phyloP scores from a whole-genome alignment of 2,329 filamentous ascomycete species.

The Aspergillus fumigatiaffinis region DNA sequence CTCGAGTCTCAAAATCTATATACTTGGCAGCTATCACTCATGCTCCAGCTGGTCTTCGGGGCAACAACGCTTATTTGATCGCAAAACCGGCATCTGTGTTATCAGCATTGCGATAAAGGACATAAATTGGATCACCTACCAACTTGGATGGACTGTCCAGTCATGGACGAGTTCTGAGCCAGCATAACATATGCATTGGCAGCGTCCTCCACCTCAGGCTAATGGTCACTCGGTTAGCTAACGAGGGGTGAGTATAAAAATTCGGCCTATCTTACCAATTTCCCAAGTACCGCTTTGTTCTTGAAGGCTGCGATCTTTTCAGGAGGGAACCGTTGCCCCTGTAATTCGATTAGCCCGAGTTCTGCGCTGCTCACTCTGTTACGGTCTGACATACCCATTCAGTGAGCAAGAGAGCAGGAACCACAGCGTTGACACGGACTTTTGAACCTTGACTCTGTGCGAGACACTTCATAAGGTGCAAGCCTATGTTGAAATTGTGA shows the following conservation, averaged over 20 bases:
- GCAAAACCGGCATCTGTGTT: conserved; percentile 31
- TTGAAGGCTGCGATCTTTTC: conserved; percentile 55
- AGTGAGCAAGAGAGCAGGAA: conserved; percentile 62
- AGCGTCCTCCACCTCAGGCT: conserved; percentile 42
- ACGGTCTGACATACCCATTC: conserved; percentile 54
- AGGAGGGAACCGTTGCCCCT: conserved; percentile 55
- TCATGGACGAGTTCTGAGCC: conserved; percentile 45
- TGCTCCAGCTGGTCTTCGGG: not conserved
- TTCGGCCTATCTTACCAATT: conserved; percentile 41
- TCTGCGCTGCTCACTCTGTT: not conserved
- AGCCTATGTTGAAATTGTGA: conserved; percentile 33
- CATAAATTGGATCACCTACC: conserved; percentile 27
- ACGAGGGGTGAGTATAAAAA: not conserved
- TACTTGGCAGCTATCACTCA: not conserved
- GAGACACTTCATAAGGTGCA: conserved; percentile 64
- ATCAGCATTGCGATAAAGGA: conserved; percentile 8
- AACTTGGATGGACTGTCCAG: conserved; percentile 42
- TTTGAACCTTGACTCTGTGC: conserved; percentile 60
- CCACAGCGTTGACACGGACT: conserved; percentile 61
- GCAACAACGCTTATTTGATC: conserved; percentile 9
- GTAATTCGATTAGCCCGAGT: conserved; percentile 4
- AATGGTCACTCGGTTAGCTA: conserved; percentile 7
- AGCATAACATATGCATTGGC: conserved; percentile 39
- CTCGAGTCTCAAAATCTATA: not conserved
- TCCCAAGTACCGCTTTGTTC: conserved; percentile 58